Evolutionary conservation across 352 stramenopile genomes (phyloP), one percentile per base, ranked within the genome.

Genomic region (Saprolegnia diclina): DNA sequence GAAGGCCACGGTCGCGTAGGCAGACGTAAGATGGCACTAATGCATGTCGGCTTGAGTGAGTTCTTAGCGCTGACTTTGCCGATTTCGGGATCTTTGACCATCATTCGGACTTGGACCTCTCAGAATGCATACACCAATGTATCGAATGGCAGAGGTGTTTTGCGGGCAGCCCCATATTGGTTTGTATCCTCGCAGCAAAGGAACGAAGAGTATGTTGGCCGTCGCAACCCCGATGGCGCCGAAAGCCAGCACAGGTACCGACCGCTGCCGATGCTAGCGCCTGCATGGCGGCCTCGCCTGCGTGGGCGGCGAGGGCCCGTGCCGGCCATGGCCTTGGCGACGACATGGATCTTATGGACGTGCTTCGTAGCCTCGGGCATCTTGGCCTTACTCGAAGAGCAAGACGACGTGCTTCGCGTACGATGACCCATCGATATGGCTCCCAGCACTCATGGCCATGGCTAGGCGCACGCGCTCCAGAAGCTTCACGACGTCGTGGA

Each of bases 401-500:
- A 97, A 29, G 89, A 97, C 80, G 83, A 96, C 67, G 75, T 78
- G 26, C 83, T 97, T 52, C 94, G 90, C 79, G 85, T 93, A 65
- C 64, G 70, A 21, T 38, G 45, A 14, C 13, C n/a, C 0, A 22
- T 32, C 26, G 37, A 18, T 29, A 10, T 64, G 26, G 26, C 54
- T 11, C 53, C 22, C n/a, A 19, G 44, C 4, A 44, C 18, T 59
- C 48, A 66, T 72, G 38, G 22, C 44, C 22, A 62, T 52, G 18
- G 26, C 40, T 70, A 95, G 81, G 81, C 84, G 45, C 88, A 97
- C 77, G 92, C 92, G 50, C 79, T 98, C 52, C 81, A 97, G 68
- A 93, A 96, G 76, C 78, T 98, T 65, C 87, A 95, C 74, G 78
- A 85, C 53, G 85, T 98, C 32, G 91, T 98, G 52, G 94, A 98